Base-by-base conservation (phyloP, 306 rosid genomes). In the Rubus idaeus region DNA sequence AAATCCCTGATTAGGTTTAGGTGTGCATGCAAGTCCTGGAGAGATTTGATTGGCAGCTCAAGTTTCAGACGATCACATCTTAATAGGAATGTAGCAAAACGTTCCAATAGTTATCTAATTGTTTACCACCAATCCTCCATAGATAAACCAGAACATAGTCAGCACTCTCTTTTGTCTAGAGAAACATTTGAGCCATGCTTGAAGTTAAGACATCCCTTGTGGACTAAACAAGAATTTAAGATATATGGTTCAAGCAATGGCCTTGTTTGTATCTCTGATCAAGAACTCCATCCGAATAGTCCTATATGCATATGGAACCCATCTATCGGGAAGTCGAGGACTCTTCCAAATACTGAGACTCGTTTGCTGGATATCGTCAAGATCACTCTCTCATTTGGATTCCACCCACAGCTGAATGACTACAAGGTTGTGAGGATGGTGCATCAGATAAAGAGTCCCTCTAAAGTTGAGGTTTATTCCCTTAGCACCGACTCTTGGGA, bases 201-300 rank as follows among this genome's bases (percentile, higher is more conserved):
- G 10, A 1, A 20, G 10, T 20, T 44, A 4, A 21, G 4, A 1
- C 37, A 21, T 10, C 72, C 72, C 0, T 2, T 20, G 8, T 49
- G 39, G 12, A 42, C 2, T 18, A 4, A 3, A 11, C 3, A n/a
- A 45, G 9, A 0, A 6, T 42, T 18, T 5, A 0, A 0, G n/a
- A 6, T 69, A 12, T 69, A 69, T 69, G 42, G 73, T 1, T 69
- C 73, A 23, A 46, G 57, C 20, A 69, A 69, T 13, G 73, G 73
- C 4, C 7, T 69, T 1, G 1, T 47, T 5, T 69, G 42, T 16
- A 47, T 47, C 2, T 47, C 41, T 5, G 57, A 13, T 47, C 0
- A 6, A 3, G 8, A 2, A 0, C 0, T 45, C 41, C 20, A 2
- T 47, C 6, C 4, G 1, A 23, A 8, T 3, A 69, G 57, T 69